A percentile compares a stretch with the other conserved stretches of the same genome.
These are phyloP conservation scores for Ustulina deusta DNA, from an alignment of 2,329 filamentous ascomycete genomes.

Conservation along the genomic window DNA sequence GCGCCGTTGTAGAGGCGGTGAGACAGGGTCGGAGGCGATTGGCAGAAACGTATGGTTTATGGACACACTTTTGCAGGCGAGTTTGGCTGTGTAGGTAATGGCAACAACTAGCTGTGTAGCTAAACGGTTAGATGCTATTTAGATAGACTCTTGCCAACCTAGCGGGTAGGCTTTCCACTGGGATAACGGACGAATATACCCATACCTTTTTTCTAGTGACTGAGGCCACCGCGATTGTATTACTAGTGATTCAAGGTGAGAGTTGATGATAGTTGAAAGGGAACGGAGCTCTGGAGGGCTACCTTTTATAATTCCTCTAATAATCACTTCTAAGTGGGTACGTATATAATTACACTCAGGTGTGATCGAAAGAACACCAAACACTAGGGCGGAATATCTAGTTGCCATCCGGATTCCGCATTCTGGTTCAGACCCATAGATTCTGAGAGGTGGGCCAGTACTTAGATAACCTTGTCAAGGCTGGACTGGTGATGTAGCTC, in stretches of 20 bases:
- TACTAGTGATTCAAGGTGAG: not conserved
- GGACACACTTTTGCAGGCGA: not conserved
- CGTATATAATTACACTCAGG: not conserved
- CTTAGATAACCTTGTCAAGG: not conserved
- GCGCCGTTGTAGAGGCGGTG: not conserved
- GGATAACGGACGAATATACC: not conserved
- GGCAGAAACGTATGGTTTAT: not conserved
- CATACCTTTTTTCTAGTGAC: not conserved
- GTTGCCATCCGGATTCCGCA: not conserved
- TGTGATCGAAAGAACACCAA: not conserved
- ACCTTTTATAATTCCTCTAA: not conserved
- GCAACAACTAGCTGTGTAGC: not conserved
- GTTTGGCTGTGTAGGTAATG: not conserved
- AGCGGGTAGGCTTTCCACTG: not conserved
- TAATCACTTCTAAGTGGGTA: not conserved
- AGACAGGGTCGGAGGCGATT: not conserved
- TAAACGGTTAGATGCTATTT: not conserved
- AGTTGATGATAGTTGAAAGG: not conserved
- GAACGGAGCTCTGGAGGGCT: not conserved
- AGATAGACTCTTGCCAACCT: not conserved
- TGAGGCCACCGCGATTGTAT: not conserved
- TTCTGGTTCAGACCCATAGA: not conserved
- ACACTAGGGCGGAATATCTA: not conserved
- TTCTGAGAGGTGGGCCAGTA: not conserved
- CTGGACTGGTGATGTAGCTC: not conserved